These are phyloP conservation scores for Candida ficus DNA, from an alignment of 805 yeast genomes.

Conservation along the genomic window DNA sequence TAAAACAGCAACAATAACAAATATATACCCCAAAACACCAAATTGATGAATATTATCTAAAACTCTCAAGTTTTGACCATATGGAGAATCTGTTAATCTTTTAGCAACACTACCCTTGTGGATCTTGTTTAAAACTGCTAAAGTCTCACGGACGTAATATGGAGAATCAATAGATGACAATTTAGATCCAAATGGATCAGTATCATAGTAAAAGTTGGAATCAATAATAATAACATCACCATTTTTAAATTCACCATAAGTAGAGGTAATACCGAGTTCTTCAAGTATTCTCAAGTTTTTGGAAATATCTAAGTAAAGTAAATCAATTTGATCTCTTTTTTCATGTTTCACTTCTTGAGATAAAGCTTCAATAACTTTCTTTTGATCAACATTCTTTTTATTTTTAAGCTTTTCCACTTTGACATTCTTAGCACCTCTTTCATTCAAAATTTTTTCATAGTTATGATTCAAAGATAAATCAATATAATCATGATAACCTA, in stretches of 20 bases:
- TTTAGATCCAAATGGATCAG: constrained; percentile 30
- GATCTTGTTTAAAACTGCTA: constrained; percentile 6
- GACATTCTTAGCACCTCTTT: constrained; percentile 37
- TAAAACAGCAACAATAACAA: constrained; percentile 1
- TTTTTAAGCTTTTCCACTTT: constrained; percentile 39
- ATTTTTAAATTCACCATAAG: constrained; percentile 7
- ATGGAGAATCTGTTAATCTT: constrained; percentile 41
- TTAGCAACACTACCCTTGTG: constrained; percentile 17
- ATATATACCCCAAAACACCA: constrained; percentile 39
- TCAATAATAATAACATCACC: constrained; percentile 59
- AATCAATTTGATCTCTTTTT: constrained; percentile 36
- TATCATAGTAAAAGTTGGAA: constrained; percentile 32
- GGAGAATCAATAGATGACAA: constrained; percentile 12
- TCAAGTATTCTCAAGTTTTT: neutral
- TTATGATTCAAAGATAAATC: constrained; percentile 44
- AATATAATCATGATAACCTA: constrained; percentile 25
- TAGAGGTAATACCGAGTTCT: neutral
- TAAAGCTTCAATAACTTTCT: constrained; percentile 39
- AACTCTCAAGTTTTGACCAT: constrained; percentile 30
- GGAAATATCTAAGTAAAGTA: constrained; percentile 46
- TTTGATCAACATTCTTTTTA: constrained; percentile 32
- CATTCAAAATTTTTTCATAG: constrained; percentile 29
- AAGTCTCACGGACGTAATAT: constrained; percentile 7
- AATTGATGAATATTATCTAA: constrained; percentile 40
- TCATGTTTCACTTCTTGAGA: constrained; percentile 43